Evolutionary conservation across 2,329 filamentous ascomycete genomes (phyloP), one percentile per base, ranked within the genome.

Genomic region (Pezicula radicicola): DNA sequence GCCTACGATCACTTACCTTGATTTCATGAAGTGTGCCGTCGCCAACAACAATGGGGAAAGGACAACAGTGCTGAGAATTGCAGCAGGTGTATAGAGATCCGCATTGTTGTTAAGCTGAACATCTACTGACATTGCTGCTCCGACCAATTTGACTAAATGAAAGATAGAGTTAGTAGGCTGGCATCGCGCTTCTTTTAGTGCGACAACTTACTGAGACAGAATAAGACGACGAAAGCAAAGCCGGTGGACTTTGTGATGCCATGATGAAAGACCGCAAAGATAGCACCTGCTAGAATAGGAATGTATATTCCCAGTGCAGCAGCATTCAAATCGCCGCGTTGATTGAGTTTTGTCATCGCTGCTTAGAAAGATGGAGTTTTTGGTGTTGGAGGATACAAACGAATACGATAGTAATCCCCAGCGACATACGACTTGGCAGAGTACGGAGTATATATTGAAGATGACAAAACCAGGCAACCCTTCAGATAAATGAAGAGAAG

Each of bases 101-200:
- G 49, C 10, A 21, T 51, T 51, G 3, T 33, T 4, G 15, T 27
- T 47, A n/a, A 51, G 27, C 36, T 47, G 9, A 57, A 64, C 43
- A 53, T 62, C 12, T 56, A 58, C 25, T 54, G 63, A 21, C 63
- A 64, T 51, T 55, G 59, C 16, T 54, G 63, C 33, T 58, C 59
- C 1, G 54, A 65, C 46, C 55, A 59, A 13, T 33, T 51, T 51
- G 30, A 51, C 49, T 51, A 27, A 4, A 35, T 21, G 8, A 6
- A 6, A 18, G 7, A 27, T 15, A 42, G 7, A 12, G 37, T 40
- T 9, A 40, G 37, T 19, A 16, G 37, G n/a, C 15, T 40, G 12
- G 4, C 12, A 40, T 15, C 15, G n/a, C 10, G 25, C 40, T 42
- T 25, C n/a, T 21, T 19, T 10, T 12, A 6, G 8, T 8, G 18